Conservation (phyloP, 345 rosid species). For the Eucalyptus viminalis region DNA sequence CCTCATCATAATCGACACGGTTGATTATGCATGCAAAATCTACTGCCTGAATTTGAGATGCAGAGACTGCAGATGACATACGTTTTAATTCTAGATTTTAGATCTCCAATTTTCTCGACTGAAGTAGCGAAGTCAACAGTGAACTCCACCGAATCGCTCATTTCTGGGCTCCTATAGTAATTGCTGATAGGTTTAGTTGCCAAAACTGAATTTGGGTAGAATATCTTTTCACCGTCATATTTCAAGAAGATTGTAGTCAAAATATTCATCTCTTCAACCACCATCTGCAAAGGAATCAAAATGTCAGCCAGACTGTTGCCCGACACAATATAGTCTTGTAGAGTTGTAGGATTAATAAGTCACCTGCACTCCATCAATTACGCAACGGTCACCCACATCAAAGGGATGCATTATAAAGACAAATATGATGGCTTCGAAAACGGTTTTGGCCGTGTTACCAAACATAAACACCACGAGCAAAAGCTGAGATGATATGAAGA, state of each 20-base stretch:
- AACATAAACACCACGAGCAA: slow-evolving; percentile 39
- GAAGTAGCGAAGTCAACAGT: slow-evolving; percentile 44
- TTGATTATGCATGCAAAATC: neutral
- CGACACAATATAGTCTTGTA: neutral
- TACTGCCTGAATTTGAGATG: neutral
- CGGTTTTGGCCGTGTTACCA: slow-evolving; percentile 46
- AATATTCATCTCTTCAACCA: slow-evolving; percentile 84
- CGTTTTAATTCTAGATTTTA: slow-evolving; percentile 40
- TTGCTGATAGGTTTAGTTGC: slow-evolving; percentile 56
- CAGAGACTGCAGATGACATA: slow-evolving; percentile 9
- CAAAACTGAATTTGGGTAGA: slow-evolving; percentile 51
- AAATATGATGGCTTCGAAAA: slow-evolving; percentile 65
- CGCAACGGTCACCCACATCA: slow-evolving; percentile 80
- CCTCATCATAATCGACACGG: neutral
- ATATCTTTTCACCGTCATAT: slow-evolving; percentile 62
- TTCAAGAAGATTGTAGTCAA: slow-evolving; percentile 61
- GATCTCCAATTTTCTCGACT: slow-evolving; percentile 34
- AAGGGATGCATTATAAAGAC: slow-evolving; percentile 79
- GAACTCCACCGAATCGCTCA: slow-evolving; percentile 70
- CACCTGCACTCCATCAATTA: slow-evolving; percentile 72
- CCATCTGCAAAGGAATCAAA: slow-evolving; percentile 31
- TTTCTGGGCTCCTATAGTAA: slow-evolving; percentile 70
- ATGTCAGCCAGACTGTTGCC: neutral
- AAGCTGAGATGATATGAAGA: slow-evolving; percentile 55
- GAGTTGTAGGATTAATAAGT: neutral